Base-by-base conservation (phyloP, 305 asterid genomes). In the Nicotiana rustica region DNA sequence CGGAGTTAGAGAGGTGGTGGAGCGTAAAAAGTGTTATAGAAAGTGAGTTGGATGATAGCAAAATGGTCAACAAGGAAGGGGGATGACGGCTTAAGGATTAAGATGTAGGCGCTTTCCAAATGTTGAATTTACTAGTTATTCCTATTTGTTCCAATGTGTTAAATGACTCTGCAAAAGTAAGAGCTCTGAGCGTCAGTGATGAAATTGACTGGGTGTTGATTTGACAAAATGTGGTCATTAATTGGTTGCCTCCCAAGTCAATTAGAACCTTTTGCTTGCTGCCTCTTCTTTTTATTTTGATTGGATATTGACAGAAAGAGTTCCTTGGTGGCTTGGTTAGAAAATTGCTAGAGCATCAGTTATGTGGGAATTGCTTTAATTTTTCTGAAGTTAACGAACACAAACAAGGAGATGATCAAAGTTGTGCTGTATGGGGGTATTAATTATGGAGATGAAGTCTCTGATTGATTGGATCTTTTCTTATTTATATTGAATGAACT, bases 61-160 rank as follows among this genome's bases (percentile, higher is more conserved):
- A 10, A 62, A 52, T 31, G 36, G n/a, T 62, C 36, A 21, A 25
- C 7, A 0, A 62, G 36, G 68, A 62, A 62, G 29, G 17, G 15
- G 36, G 25, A 73, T n/a, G 25, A 5, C 2, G 0, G 41, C 19
- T 47, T n/a, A 13, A 71, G 78, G 38, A 71, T 12, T 47, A 73
- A 73, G 62, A 12, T 73, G 61, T 6, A 71, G 14, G 3, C 49
- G 12, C 49, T 12, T 19, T 71, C 57, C 60, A 5, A 19, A 71
- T 44, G 6, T 71, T 12, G 79, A 17, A 21, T 47, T 18, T 73
- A 19, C 78, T 71, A 71, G 59, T 55, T 55, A 71, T 44, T 73
- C 79, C 6, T 47, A 47, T 71, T 70, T 71, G 61, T 3, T 14
- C 78, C 6, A 17, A 19, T 71, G 17, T 7, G 41, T 14, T 60